Evolutionary conservation across 1,139 yeast genomes (phyloP).

Genomic region (Debaryomycetaceae sp.): DNA sequence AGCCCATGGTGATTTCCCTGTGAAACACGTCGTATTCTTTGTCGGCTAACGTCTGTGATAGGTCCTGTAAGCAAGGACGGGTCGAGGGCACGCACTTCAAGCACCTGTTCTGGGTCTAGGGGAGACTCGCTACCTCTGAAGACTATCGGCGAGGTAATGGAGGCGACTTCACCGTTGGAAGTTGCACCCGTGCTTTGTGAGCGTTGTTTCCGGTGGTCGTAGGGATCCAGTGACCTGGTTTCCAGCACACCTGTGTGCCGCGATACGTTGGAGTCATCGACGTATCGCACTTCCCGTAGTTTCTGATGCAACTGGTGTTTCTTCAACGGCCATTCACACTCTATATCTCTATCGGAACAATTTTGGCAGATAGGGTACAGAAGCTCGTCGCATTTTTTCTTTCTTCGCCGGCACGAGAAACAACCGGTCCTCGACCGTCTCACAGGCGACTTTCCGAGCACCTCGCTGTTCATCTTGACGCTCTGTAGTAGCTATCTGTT

Average conservation of each 20-base stretch:
- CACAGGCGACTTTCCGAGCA: not conserved
- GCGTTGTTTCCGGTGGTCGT: not conserved
- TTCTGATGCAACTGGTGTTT: conserved; percentile 24
- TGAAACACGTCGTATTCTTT: not conserved
- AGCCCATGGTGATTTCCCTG: not conserved
- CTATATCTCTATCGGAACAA: conserved; percentile 21
- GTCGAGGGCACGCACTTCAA: not conserved
- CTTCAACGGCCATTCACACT: conserved; percentile 32
- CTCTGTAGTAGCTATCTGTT: not conserved
- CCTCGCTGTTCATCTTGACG: not conserved
- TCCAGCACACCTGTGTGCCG: not conserved
- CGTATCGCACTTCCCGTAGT: conserved; percentile 24
- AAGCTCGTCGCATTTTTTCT: conserved; percentile 40
- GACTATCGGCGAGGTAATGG: not conserved
- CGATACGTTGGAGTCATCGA: conserved; percentile 9
- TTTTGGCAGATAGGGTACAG: conserved; percentile 34
- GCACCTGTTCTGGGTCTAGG: not conserved
- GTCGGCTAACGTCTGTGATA: not conserved
- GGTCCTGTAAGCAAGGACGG: not conserved
- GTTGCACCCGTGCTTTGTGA: not conserved
- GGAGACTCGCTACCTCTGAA: not conserved
- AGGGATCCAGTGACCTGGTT: not conserved
- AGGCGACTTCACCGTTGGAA: not conserved
- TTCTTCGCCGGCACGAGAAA: conserved; percentile 36
- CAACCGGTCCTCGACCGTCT: conserved; percentile 39